These are phyloP conservation scores for Multifurca ochricompacta DNA, from an alignment of 768 basidiomycete genomes.

Conservation along the genomic window DNA sequence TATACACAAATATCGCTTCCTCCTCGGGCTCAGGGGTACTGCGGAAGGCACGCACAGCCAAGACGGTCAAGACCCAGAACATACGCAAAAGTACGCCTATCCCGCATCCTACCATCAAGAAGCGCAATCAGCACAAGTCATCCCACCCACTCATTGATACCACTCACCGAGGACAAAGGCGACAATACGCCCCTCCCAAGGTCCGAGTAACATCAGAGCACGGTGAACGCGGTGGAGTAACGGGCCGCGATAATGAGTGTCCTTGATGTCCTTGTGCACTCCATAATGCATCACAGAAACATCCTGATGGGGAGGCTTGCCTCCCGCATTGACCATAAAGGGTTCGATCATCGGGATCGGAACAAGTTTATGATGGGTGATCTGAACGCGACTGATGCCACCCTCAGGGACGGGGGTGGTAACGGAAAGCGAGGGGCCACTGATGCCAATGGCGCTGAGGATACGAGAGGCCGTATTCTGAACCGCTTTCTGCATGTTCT, in stretches of 20 bases:
- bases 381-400: background rate
- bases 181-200: slow-evolving; percentile 77
- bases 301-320: background rate
- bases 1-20: slow-evolving; percentile 2
- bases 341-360: background rate
- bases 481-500: slow-evolving; percentile 16
- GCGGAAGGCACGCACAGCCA: slow-evolving; percentile 49
- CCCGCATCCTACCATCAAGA: slow-evolving; percentile 53
- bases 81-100: slow-evolving; percentile 77
- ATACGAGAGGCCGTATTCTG: slow-evolving; percentile 9
- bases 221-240: slow-evolving; percentile 44
- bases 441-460: slow-evolving; percentile 11
- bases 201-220: slow-evolving; percentile 62
- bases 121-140: background rate
- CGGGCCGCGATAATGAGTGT: slow-evolving; percentile 17
- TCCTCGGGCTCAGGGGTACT: slow-evolving; percentile 32
- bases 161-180: slow-evolving; percentile 73
- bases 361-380: background rate
- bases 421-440: background rate
- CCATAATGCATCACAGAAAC: background rate
- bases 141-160: background rate
- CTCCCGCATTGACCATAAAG: background rate
- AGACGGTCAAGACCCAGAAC: slow-evolving; percentile 63
- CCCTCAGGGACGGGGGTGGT: background rate
- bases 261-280: slow-evolving; percentile 25